Base-by-base conservation (phyloP, 2,329 filamentous ascomycete species). In the Alternaria arbusti region DNA sequence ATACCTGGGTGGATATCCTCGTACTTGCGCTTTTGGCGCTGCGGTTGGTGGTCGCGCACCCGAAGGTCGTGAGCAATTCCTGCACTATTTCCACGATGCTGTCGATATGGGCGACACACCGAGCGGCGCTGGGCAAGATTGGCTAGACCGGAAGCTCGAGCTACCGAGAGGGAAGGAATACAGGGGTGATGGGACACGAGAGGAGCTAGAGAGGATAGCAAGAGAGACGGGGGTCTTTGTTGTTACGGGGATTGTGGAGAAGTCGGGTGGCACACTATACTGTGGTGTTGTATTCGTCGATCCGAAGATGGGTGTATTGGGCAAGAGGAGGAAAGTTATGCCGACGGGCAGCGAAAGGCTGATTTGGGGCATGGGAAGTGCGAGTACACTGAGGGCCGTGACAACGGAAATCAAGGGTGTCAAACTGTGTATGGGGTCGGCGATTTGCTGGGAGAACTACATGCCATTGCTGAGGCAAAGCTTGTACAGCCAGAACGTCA, bases 401-500 rank as follows among this genome's bases (percentile, higher is more conserved):
- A 90, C 88, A 25, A 94, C 93, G 1, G 88, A 85, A 23, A 93
- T 97, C 77, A 90, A 90, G 64, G 93, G 93, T 54, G 87, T 94
- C 3, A 89, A 88, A 67, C 82, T 97, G 64, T 95, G 92, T 60
- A 86, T 97, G 63, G 94, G 91, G 0, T 89, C 91, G 4, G 95
- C 94, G 4, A 96, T 98, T 69, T 97, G 94, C 84, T 97, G 94
- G 94, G 94, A 98, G 80, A 97, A 92, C 79, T 97, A 95, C 82
- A 97, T 97, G 94, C 94, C 94, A 0, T 83, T 97, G 17, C 84
- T 97, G 8, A 88, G 95, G 17, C 91, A 97, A 77, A 86, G 89
- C 15, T 84, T 97, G 40, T 98, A 97, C 79, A 86, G 88, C 3
- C 95, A 97, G 79, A 97, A 97, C 75, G 89, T 97, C 73, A 97